phyloP scores from a whole-genome alignment of 2,329 filamentous ascomycete genomes.

The Spiromastix sp. region DNA sequence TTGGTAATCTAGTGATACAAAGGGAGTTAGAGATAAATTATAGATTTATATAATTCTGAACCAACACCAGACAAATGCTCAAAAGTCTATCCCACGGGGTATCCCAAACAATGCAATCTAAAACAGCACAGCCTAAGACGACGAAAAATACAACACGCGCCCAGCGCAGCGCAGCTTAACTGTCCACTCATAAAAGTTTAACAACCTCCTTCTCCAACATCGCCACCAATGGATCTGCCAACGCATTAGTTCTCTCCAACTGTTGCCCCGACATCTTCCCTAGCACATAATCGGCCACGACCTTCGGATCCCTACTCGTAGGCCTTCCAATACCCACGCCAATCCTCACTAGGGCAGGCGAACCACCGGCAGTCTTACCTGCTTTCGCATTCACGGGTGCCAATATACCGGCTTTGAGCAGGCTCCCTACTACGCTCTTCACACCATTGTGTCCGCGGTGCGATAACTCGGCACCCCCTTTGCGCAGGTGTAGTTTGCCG shows the following conservation, averaged over 20 bases:
- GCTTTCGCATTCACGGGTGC: constrained; percentile 7
- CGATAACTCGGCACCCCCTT: constrained; percentile 48
- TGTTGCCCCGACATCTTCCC: constrained; percentile 50
- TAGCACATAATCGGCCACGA: constrained; percentile 70
- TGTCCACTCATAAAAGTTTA: no score
- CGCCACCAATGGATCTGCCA: constrained; percentile 39
- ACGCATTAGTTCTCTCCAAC: constrained; percentile 39
- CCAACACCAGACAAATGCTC: no score
- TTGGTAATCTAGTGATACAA: no score
- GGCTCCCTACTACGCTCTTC: constrained; percentile 50
- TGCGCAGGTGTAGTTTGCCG: constrained; percentile 55
- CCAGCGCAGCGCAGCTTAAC: no score
- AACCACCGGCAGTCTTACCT: constrained; percentile 19
- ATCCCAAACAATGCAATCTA: no score
- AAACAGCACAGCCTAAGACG: no score
- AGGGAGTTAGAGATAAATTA: no score
- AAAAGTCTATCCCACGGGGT: no score
- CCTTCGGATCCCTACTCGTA: constrained; percentile 50
- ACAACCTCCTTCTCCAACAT: constrained; percentile 31
- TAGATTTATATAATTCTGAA: no score
- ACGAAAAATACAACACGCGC: no score
- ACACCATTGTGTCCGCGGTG: constrained; percentile 65
- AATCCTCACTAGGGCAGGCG: constrained; percentile 44
- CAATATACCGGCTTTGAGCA: constrained; percentile 36
- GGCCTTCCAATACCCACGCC: constrained; percentile 85